Conservation (phyloP, 1,284 basidiomycete species). For the Flammula alnicola region DNA sequence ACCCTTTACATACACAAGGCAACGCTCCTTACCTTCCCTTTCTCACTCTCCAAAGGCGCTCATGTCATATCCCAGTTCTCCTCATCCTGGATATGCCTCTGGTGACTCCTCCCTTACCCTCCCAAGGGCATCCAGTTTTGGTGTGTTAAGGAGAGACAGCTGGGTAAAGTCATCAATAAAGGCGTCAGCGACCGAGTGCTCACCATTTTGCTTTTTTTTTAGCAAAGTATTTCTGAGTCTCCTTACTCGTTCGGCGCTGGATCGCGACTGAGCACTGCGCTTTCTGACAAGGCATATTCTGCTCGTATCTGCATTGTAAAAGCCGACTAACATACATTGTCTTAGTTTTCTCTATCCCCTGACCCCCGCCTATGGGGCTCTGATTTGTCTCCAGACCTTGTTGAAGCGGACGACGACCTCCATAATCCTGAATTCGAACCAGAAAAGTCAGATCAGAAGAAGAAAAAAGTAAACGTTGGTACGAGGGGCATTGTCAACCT, state of each 20-base stretch:
- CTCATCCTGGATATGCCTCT: constrained; percentile 31
- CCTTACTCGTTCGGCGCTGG: constrained; percentile 43
- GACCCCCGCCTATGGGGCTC: constrained; percentile 61
- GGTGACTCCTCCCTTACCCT: constrained; percentile 29
- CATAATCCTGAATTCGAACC: constrained; percentile 52
- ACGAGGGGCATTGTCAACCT: constrained; percentile 64
- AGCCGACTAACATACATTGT: constrained; percentile 5
- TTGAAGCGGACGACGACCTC: constrained; percentile 59
- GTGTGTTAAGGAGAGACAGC: constrained; percentile 42
- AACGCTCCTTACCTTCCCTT: constrained; percentile 19
- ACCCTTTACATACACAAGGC: constrained; percentile 7
- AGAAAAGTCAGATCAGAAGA: constrained; percentile 27
- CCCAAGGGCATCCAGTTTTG: constrained; percentile 32
- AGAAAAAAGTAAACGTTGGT: constrained; percentile 41
- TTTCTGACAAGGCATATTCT: constrained; percentile 41
- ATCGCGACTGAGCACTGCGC: constrained; percentile 39
- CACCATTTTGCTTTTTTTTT: constrained; percentile 6
- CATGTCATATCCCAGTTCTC: constrained; percentile 36
- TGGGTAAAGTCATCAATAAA: constrained; percentile 32
- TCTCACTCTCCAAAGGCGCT: constrained; percentile 14
- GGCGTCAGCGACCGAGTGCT: neutral
- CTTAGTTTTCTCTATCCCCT: constrained; percentile 53
- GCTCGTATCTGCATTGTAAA: constrained; percentile 4
- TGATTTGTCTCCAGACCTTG: constrained; percentile 48
- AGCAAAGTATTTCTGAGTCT: constrained; percentile 41